Evolutionary conservation across 768 basidiomycete species (phyloP).

Genomic region (Mycena leptocephala): DNA sequence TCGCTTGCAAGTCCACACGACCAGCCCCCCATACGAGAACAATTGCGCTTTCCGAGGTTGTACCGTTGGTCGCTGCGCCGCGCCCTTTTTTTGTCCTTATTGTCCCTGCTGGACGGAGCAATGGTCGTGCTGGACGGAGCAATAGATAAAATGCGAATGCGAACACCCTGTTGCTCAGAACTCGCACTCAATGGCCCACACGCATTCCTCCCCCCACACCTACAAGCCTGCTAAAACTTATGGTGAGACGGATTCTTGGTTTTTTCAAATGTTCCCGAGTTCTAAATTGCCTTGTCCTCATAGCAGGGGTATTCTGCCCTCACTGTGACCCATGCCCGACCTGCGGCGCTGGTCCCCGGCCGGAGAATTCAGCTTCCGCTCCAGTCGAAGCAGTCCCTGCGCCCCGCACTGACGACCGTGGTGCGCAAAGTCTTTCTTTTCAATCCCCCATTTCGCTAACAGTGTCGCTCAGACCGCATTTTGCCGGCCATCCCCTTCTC

Average conservation of each 20-base stretch:
- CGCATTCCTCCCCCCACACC: neutral
- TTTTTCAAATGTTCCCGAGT: neutral
- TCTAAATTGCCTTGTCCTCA: neutral
- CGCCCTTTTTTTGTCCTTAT: neutral
- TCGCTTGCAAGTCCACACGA: too few species aligned
- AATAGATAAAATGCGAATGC: neutral
- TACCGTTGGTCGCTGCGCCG: neutral
- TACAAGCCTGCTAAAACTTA: neutral
- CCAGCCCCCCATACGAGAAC: too few species aligned
- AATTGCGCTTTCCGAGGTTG: too few species aligned
- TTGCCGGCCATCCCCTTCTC: slow-evolving; percentile 6
- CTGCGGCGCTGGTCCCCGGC: neutral
- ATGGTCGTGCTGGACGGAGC: too few species aligned
- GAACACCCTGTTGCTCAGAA: neutral
- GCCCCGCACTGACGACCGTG: neutral
- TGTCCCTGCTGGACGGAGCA: neutral
- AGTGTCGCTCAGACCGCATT: slow-evolving; percentile 1
- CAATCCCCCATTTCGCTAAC: neutral
- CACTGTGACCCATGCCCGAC: slow-evolving; percentile 12
- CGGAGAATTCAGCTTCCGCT: neutral
- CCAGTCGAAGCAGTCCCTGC: neutral
- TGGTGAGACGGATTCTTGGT: neutral
- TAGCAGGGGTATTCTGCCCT: neutral
- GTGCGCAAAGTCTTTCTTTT: neutral
- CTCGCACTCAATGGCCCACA: neutral